Base-by-base conservation (phyloP, 176 grass and related monocot species). In the Dendrocalamus sinicus region DNA sequence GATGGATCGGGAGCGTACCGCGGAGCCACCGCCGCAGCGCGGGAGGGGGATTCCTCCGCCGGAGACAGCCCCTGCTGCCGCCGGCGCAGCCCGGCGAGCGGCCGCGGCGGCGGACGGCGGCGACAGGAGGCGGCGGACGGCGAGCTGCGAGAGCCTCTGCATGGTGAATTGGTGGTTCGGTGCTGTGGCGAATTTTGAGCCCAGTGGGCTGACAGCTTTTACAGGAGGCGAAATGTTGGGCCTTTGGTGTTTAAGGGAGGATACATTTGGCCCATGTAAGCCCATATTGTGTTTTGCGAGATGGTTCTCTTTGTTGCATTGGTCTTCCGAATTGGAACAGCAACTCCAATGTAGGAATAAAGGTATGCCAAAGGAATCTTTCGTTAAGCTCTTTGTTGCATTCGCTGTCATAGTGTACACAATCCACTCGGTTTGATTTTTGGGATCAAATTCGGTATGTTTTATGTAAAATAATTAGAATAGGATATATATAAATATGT, bases 101-200 rank as follows among this genome's bases (percentile, higher is more conserved):
- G 62, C 37, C 37, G 84, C 72, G 23, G 72, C 44, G 55, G 77
- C 70, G 12, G 62, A 9, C 47, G 65, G 72, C 73, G 58, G 73
- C 76, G 86, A 68, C 72, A 78, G 60, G 73, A 89, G 82, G 82
- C 86, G 82, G 78, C 83, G 86, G 75, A 87, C 75, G 32, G 69
- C 75, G 41, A 84, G 60, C 68, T 84, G 80, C 80, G 79, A 86
- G 75, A 86, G 13, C 63, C 87, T 89, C 79, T 73, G 87, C 90
- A 86, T 92, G 2, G 55, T 52, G 69, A 72, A 62, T 16, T 9
- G 2, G 6, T 24, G 3, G 8, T 24, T 23, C 6, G 50, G 11
- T 19, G 76, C 0, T 32, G 70, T 1, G n/a, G 48, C 5, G 73
- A 32, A 13, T 28, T 23, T 86, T 26, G 14, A 50, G 66, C 84